Evolutionary conservation across 306 rosid genomes (phyloP), one percentile per base, ranked within the genome.

Genomic region (Oemleria cerasiformis): DNA sequence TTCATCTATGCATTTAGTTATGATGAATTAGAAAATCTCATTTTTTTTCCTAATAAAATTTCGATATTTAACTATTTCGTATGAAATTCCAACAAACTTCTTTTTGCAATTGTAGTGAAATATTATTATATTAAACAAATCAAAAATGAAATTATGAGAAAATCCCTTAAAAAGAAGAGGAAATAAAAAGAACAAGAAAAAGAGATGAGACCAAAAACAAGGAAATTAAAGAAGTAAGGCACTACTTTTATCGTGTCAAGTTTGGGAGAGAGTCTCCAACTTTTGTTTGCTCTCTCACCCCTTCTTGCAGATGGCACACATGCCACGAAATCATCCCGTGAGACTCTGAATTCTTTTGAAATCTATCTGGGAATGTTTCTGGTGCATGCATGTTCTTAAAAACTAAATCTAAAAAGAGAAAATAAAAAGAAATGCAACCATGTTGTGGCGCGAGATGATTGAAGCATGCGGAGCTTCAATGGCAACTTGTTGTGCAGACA

Each of bases 261-360:
- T 38, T 34, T 15, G 20, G 14, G 42, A 41, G 63, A 42, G 20
- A 59, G 3, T n/a, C 44, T 36, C 25, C 61, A 6, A 19, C 11
- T 40, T 69, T 40, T 69, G 63, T 51, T 53, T 69, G 16, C 2
- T 56, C 57, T 50, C 30, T 41, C 15, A 13, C 21, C 16, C 21
- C 48, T 17, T 16, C 10, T 21, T 34, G 34, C 65, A 70, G 55
- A 57, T 55, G 74, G 47, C 74, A 34, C 11, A 23, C 65, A 42
- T 70, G 65, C 55, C 65, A 6, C 9, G 4, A 16, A 39, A 53
- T 54, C 63, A 39, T 40, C 23, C 48, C 30, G 65, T 70, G 74
- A 70, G 5, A 23, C 51, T 54, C 42, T 40, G 64, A 23, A 12
- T 54, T 40, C 21, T 40, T 59, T 34, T 54, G 41, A 8, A 39